These are phyloP conservation scores for Citrus sp. DNA, from an alignment of 345 rosid genomes.

Conservation along the genomic window DNA sequence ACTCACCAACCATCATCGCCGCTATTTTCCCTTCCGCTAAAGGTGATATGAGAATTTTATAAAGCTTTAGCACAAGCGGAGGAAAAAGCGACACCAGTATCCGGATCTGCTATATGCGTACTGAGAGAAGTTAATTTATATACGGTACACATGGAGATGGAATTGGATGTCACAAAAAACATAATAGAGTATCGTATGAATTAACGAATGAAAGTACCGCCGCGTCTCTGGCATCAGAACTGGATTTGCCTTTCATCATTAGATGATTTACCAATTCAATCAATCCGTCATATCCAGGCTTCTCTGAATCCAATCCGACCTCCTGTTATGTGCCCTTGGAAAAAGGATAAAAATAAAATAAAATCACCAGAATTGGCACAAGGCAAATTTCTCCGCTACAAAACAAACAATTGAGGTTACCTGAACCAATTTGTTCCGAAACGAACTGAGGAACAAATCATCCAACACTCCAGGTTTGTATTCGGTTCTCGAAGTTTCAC, in stretches of 20 bases:
- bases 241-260: conserved; percentile 52
- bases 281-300: conserved; percentile 79
- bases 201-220: conserved; percentile 37
- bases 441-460: conserved; percentile 53
- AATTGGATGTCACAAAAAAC: not conserved
- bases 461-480: conserved; percentile 56
- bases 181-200: not conserved
- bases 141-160: too few relatives aligned
- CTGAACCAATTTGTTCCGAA: conserved; percentile 69
- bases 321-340: conserved; percentile 51
- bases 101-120: conserved; percentile 46
- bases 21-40: conserved; percentile 71
- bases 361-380: too few relatives aligned
- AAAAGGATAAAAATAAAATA: not conserved
- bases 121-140: not conserved
- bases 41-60: conserved; percentile 64
- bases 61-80: conserved; percentile 63
- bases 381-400: too few relatives aligned
- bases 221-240: conserved; percentile 58
- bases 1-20: conserved; percentile 90
- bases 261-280: conserved; percentile 71
- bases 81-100: conserved; percentile 75
- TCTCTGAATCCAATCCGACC: conserved; percentile 91
- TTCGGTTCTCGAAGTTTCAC: conserved; percentile 24
- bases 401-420: conserved; percentile 29